Evolutionary conservation across 2,329 filamentous ascomycete genomes (phyloP).

Genomic region (Rachicladosporium sp.): DNA sequence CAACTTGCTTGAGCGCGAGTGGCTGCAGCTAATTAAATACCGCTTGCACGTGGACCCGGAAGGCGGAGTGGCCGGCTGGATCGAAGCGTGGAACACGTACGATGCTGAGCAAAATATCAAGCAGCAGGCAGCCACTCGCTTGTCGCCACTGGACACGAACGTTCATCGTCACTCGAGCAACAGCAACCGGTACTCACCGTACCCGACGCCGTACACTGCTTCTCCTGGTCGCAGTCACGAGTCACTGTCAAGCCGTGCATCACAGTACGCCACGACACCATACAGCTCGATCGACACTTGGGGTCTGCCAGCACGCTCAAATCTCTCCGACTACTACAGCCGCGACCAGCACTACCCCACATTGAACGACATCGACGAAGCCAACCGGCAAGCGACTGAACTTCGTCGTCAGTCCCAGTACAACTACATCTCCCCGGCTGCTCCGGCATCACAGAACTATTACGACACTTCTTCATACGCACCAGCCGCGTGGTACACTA

Average conservation of each 20-base stretch:
- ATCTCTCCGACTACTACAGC: constrained; percentile 23
- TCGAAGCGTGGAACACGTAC: constrained; percentile 54
- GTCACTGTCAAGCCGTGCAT: constrained; percentile 17
- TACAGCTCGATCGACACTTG: constrained; percentile 23
- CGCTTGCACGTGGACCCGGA: constrained; percentile 76
- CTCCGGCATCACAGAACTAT: constrained; percentile 13
- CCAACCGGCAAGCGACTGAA: constrained; percentile 19
- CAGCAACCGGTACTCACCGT: constrained; percentile 33
- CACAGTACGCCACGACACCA: constrained; percentile 19
- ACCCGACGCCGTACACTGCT: constrained; percentile 23
- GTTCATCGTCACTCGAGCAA: constrained; percentile 40
- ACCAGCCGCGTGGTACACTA: constrained; percentile 17
- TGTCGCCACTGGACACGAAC: constrained; percentile 55
- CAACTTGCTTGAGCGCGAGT: constrained; percentile 76
- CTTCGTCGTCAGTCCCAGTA: constrained; percentile 21
- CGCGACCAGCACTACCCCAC: constrained; percentile 20
- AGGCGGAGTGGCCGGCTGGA: constrained; percentile 57
- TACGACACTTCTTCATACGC: constrained; percentile 19
- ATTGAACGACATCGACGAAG: constrained; percentile 22
- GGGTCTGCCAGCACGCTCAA: constrained; percentile 16
- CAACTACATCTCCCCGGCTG: constrained; percentile 19
- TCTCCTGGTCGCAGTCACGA: constrained; percentile 15
- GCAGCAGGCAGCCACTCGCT: constrained; percentile 24
- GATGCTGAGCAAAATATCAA: constrained; percentile 32
- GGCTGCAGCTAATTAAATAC: constrained; percentile 74